These are phyloP conservation scores for Penicillium sp. DNA, from an alignment of 2,329 filamentous ascomycete genomes.

Conservation along the genomic window DNA sequence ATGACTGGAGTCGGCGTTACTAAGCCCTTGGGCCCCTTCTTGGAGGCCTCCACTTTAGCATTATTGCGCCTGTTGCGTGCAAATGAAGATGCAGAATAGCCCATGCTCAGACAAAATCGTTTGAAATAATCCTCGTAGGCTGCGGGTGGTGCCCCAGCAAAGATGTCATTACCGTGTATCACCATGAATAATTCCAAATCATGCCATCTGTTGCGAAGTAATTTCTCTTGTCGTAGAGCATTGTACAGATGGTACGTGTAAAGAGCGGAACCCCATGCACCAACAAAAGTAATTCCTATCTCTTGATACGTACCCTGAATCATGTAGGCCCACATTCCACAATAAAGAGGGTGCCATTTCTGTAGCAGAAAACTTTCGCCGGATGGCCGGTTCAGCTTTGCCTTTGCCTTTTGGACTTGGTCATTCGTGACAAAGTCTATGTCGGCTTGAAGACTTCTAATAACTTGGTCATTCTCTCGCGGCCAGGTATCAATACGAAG, in stretches of 20 bases:
- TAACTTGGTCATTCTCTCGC: conserved; percentile 5
- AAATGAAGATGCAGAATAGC: conserved; percentile 30
- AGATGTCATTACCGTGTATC: conserved; percentile 32
- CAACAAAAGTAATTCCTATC: conserved; percentile 29
- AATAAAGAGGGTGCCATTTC: conserved; percentile 34
- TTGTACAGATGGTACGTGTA: conserved; percentile 43
- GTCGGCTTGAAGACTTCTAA: conserved; percentile 23
- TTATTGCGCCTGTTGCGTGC: conserved; percentile 20
- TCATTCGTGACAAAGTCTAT: conserved; percentile 19
- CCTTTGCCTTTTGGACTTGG: conserved; percentile 17
- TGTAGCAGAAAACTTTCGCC: conserved; percentile 27
- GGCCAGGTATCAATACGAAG: background rate
- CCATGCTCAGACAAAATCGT: conserved; percentile 38
- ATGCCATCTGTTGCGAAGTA: conserved; percentile 29
- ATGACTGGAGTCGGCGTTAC: conserved; percentile 29
- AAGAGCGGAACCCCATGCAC: conserved; percentile 39
- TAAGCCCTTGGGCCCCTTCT: conserved; percentile 28
- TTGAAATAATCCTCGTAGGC: conserved; percentile 31
- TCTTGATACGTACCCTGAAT: conserved; percentile 32
- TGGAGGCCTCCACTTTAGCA: conserved; percentile 19
- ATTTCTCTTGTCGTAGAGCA: conserved; percentile 29
- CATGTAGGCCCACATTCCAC: conserved; percentile 37
- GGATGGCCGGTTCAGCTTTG: background rate
- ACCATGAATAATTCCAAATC: conserved; percentile 38
- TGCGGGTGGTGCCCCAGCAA: conserved; percentile 33